Evolutionary conservation across 2,329 filamentous ascomycete species (phyloP).

Genomic region (Pestalotiopsis sp.): DNA sequence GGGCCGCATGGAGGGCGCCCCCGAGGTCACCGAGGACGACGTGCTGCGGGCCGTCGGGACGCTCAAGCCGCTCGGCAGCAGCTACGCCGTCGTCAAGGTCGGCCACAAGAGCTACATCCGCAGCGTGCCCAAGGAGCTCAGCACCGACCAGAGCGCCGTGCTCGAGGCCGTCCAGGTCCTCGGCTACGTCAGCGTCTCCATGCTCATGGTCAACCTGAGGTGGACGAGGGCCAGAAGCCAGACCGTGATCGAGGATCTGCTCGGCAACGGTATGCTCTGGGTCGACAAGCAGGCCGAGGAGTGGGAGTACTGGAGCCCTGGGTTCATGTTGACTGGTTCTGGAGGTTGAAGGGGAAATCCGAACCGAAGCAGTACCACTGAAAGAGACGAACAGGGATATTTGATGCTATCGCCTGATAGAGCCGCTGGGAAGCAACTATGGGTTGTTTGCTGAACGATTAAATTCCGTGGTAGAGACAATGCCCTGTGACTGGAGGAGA

Average conservation of each 20-base stretch:
- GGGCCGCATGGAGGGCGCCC: slow-evolving; percentile 73
- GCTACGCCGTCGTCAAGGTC: slow-evolving; percentile 82
- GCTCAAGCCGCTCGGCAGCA: slow-evolving; percentile 82
- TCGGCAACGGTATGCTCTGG: slow-evolving; percentile 91
- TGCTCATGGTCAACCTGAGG: slow-evolving; percentile 82
- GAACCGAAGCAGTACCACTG: neutral
- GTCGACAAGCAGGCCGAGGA: slow-evolving; percentile 83
- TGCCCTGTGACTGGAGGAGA: too few relatives aligned
- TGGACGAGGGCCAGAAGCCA: slow-evolving; percentile 86
- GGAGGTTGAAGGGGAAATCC: slow-evolving; percentile 13
- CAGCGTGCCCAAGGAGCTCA: slow-evolving; percentile 92
- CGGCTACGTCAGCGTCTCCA: slow-evolving; percentile 86
- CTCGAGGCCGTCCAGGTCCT: slow-evolving; percentile 89
- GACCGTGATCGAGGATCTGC: slow-evolving; percentile 87
- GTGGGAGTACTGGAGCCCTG: slow-evolving; percentile 92
- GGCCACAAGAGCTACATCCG: slow-evolving; percentile 86
- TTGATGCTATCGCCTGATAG: neutral
- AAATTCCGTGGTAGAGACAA: too few relatives aligned
- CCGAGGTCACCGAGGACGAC: slow-evolving; percentile 88
- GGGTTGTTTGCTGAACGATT: too few relatives aligned
- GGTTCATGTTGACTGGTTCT: slow-evolving; percentile 46
- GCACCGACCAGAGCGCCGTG: slow-evolving; percentile 89
- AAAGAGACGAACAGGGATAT: neutral
- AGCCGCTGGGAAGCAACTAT: neutral
- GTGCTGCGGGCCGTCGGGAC: slow-evolving; percentile 87